Conservation (phyloP, 371 early-diverging fungal species). For the Saksenaea oblongispora region DNA sequence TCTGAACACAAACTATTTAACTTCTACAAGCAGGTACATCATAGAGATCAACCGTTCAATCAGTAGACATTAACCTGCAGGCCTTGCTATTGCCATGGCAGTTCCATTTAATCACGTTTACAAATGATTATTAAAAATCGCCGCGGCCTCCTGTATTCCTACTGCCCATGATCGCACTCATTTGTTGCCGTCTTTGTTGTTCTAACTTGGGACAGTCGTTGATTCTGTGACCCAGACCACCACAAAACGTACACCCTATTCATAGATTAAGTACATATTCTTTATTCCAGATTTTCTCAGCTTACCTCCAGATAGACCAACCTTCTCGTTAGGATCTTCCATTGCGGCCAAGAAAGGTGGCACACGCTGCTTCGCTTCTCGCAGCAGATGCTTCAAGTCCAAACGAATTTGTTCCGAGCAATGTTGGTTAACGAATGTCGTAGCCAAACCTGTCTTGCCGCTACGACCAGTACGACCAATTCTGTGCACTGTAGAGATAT, state of each 20-base stretch:
- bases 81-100: no score
- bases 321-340: conserved; percentile 87
- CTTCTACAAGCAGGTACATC: no score
- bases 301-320: conserved; percentile 64
- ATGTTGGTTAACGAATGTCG: conserved; percentile 92
- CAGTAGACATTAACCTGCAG: no score
- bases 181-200: conserved; percentile 63
- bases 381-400: conserved; percentile 90
- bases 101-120: neutral
- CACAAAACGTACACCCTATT: conserved; percentile 90
- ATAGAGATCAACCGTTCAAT: no score
- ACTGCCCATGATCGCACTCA: conserved; percentile 49
- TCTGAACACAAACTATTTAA: no score
- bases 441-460: conserved; percentile 94
- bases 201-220: conserved; percentile 89
- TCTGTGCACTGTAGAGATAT: conserved; percentile 74
- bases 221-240: conserved; percentile 94
- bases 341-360: conserved; percentile 86
- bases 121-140: conserved; percentile 25
- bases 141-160: conserved; percentile 42
- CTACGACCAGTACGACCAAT: conserved; percentile 99
- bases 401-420: conserved; percentile 87
- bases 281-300: neutral
- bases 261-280: conserved; percentile 12
- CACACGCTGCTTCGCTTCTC: conserved; percentile 92